phyloP scores from a whole-genome alignment of 768 basidiomycete species.

The Mycena maculata region DNA sequence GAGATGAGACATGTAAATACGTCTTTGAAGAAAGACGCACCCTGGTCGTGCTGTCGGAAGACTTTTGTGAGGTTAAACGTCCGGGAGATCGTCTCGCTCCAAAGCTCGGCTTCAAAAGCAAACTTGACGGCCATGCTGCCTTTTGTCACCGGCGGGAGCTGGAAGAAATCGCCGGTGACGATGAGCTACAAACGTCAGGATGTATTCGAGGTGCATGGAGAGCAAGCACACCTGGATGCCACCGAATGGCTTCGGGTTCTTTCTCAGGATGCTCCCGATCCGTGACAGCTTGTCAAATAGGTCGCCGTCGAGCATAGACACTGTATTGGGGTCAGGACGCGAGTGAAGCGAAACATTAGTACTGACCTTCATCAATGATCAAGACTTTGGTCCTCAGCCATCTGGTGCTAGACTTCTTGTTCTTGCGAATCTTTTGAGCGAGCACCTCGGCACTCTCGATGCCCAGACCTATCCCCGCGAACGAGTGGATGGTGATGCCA shows the following conservation, averaged over 20 bases:
- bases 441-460: constrained; percentile 72
- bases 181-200: constrained; percentile 65
- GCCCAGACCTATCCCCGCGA: constrained; percentile 93
- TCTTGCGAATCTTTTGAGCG: constrained; percentile 75
- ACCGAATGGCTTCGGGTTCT: constrained; percentile 81
- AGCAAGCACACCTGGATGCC: constrained; percentile 81
- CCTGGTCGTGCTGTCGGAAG: constrained; percentile 92
- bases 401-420: constrained; percentile 82
- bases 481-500: constrained; percentile 94
- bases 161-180: constrained; percentile 98
- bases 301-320: constrained; percentile 97
- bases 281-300: constrained; percentile 90
- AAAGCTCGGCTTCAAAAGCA: constrained; percentile 88
- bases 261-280: constrained; percentile 75
- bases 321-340: constrained; percentile 53
- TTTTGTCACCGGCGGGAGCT: constrained; percentile 92
- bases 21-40: constrained; percentile 53
- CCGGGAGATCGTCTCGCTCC: constrained; percentile 79
- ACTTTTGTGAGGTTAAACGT: constrained; percentile 96
- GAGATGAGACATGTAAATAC: constrained; percentile 5
- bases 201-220: background rate
- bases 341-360: background rate
- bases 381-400: constrained; percentile 90
- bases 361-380: constrained; percentile 83
- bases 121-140: constrained; percentile 74